Conservation (phyloP, 2,329 filamentous ascomycete species). For the Colletotrichum scovillei region DNA sequence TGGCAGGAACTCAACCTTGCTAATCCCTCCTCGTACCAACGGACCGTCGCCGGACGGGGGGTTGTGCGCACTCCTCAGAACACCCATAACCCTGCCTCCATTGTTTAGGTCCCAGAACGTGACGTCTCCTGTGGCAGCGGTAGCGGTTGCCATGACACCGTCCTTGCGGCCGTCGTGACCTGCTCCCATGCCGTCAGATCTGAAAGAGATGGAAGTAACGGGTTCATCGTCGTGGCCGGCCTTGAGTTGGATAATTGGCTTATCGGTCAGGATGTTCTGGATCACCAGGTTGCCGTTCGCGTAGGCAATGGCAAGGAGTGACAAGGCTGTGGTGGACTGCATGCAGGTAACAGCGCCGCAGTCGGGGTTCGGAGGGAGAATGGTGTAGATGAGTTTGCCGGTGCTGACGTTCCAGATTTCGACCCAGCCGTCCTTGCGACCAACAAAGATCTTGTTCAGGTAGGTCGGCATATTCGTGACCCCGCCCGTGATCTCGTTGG, state of each 20-base stretch:
- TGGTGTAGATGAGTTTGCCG: conserved; percentile 89
- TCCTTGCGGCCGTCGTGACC: conserved; percentile 86
- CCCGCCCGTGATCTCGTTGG: conserved; percentile 79
- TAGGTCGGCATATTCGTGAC: conserved; percentile 93
- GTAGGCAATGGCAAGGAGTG: conserved; percentile 89
- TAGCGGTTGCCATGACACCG: conserved; percentile 95
- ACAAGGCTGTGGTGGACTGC: conserved; percentile 85
- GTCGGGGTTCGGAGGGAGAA: conserved; percentile 78
- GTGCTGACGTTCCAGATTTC: conserved; percentile 99
- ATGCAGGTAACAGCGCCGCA: conserved; percentile 88
- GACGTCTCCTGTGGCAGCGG: conserved; percentile 82
- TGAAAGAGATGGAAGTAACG: conserved; percentile 87
- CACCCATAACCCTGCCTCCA: conserved; percentile 86
- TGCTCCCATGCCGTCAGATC: conserved; percentile 88
- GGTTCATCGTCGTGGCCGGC: conserved; percentile 73
- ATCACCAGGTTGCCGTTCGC: conserved; percentile 82
- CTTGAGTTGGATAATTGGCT: conserved; percentile 75
- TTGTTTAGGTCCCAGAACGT: conserved; percentile 97
- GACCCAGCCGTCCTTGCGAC: conserved; percentile 85
- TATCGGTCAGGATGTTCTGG: conserved; percentile 84
- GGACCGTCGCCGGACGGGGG: conserved; percentile 69
- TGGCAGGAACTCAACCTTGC: conserved; percentile 86
- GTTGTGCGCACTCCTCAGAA: conserved; percentile 89
- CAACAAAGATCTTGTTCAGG: conserved; percentile 94
- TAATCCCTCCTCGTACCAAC: conserved; percentile 80